A percentile compares a stretch with the other conserved stretches of the same genome.
These are phyloP conservation scores for Theileria orientalis DNA, from an alignment of 169 alveolate species.

Conservation along the genomic window DNA sequence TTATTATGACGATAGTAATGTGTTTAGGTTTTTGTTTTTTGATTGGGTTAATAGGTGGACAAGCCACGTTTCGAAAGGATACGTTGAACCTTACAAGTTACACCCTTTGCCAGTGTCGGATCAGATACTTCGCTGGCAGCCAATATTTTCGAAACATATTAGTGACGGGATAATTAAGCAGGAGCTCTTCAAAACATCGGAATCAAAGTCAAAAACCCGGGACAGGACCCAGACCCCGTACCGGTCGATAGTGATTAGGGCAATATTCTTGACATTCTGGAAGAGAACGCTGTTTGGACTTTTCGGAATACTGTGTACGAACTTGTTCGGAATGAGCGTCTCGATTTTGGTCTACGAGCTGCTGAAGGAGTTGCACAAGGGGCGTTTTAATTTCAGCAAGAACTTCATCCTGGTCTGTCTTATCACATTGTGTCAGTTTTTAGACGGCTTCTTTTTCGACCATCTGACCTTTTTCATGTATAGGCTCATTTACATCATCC, in stretches of 20 bases:
- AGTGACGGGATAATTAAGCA: slow-evolving; percentile 41
- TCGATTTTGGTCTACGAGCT: slow-evolving; percentile 18
- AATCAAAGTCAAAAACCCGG: not conserved
- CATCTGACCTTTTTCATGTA: slow-evolving; percentile 35
- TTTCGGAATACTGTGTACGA: slow-evolving; percentile 16
- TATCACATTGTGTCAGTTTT: slow-evolving; percentile 11
- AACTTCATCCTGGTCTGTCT: not conserved
- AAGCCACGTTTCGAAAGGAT: slow-evolving; percentile 4
- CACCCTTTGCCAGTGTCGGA: slow-evolving; percentile 48
- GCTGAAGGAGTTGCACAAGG: not conserved
- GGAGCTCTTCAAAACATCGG: slow-evolving; percentile 1
- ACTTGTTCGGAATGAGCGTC: slow-evolving; percentile 21
- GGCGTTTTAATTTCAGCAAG: not conserved
- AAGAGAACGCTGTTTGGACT: slow-evolving; percentile 20
- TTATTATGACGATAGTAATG: slow-evolving; percentile 18
- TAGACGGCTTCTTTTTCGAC: slow-evolving; percentile 23
- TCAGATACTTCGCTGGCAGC: slow-evolving; percentile 45
- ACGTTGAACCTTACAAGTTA: slow-evolving; percentile 13
- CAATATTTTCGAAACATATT: slow-evolving; percentile 35
- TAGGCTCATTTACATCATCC: slow-evolving; percentile 33
- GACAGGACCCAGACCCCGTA: not conserved
- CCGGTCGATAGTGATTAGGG: slow-evolving; percentile 17
- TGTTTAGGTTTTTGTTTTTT: slow-evolving; percentile 29
- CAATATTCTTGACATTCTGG: slow-evolving; percentile 37
- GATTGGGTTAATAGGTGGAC: slow-evolving; percentile 45